These are phyloP conservation scores for Collybia sp. DNA, from an alignment of 768 basidiomycete species.

Conservation along the genomic window DNA sequence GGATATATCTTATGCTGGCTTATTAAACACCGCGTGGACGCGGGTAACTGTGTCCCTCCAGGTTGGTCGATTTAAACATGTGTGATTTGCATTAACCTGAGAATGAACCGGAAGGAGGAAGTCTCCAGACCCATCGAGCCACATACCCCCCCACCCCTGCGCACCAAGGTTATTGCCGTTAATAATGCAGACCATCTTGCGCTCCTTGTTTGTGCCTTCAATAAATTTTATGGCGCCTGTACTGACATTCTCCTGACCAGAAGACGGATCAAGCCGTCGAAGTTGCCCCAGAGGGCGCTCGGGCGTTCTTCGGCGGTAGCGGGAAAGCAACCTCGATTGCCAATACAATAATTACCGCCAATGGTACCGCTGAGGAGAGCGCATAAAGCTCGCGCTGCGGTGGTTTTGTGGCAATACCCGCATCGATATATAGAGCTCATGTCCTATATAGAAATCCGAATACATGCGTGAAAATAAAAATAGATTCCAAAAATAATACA, in stretches of 20 bases:
- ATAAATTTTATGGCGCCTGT: no score
- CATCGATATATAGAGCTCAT: no score
- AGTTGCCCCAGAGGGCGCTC: slow-evolving; percentile 16
- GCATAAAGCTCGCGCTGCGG: no score
- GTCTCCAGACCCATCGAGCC: slow-evolving; percentile 17
- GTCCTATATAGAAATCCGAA: no score
- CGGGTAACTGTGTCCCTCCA: slow-evolving; percentile 42
- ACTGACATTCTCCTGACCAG: no score
- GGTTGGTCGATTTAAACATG: slow-evolving; percentile 21
- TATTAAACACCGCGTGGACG: slow-evolving; percentile 76
- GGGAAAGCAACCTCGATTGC: not conserved
- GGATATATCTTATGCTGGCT: slow-evolving; percentile 35
- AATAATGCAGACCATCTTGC: slow-evolving; percentile 30
- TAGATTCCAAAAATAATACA: no score
- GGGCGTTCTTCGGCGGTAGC: slow-evolving; percentile 30
- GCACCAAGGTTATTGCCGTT: slow-evolving; percentile 29
- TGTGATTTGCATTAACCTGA: not conserved
- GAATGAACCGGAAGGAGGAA: slow-evolving; percentile 15
- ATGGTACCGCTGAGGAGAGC: no score
- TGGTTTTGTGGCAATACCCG: no score
- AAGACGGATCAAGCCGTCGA: not conserved
- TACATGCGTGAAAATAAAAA: no score
- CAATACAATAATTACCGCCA: not conserved
- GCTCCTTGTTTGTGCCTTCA: slow-evolving; percentile 15
- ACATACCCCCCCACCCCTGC: slow-evolving; percentile 21